Evolutionary conservation across 345 rosid genomes (phyloP).

Genomic region (Euphorbia tirucalli): DNA sequence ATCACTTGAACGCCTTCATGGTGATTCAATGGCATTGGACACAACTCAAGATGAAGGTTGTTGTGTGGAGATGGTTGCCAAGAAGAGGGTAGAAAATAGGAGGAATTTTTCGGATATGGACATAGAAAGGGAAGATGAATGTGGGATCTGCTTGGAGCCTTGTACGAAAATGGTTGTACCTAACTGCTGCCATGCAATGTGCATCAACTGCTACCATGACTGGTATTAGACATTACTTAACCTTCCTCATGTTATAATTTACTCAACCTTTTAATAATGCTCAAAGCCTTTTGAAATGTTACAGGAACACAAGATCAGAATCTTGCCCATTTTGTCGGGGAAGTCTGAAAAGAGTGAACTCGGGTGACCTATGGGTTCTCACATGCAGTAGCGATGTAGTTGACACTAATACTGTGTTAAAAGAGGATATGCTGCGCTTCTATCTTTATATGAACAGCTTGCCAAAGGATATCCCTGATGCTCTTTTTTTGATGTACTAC

Average conservation of each 20-base stretch:
- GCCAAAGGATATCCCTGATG: constrained; percentile 28
- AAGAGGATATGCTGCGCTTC: constrained; percentile 28
- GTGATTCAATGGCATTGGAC: constrained; percentile 17
- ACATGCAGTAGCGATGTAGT: constrained; percentile 27
- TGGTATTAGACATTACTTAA: constrained; percentile 13
- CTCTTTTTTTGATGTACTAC: constrained; percentile 30
- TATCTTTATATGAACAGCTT: constrained; percentile 25
- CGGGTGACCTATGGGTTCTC: constrained; percentile 33
- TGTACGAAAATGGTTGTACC: constrained; percentile 35
- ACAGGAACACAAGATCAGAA: constrained; percentile 31
- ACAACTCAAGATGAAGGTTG: constrained; percentile 13
- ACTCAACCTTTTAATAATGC: background rate
- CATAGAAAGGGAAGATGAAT: constrained; percentile 28
- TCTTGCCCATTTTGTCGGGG: constrained; percentile 36
- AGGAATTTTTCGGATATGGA: constrained; percentile 17
- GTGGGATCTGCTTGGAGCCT: constrained; percentile 35
- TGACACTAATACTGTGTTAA: constrained; percentile 23
- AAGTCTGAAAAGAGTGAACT: constrained; percentile 27
- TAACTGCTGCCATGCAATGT: constrained; percentile 34
- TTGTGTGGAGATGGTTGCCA: constrained; percentile 15
- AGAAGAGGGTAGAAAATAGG: constrained; percentile 27
- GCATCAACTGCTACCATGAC: constrained; percentile 37
- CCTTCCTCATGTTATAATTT: background rate
- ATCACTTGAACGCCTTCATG: constrained; percentile 29
- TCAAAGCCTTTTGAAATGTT: background rate